These are phyloP conservation scores for Maudiozyma barnettii DNA, from an alignment of 805 yeast species.

Conservation along the genomic window DNA sequence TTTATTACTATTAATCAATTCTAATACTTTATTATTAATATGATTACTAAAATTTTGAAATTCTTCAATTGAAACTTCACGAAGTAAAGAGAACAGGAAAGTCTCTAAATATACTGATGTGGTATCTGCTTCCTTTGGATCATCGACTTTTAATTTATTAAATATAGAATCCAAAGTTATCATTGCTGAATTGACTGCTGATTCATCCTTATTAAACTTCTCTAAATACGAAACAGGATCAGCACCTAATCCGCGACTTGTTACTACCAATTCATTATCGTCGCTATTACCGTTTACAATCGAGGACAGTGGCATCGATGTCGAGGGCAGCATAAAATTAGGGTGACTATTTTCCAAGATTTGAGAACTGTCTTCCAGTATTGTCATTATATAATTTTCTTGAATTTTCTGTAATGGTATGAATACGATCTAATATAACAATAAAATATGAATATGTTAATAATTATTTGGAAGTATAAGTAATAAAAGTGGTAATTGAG, in stretches of 20 bases:
- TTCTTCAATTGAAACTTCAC: constrained; percentile 72
- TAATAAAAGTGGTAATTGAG: too few relatives aligned
- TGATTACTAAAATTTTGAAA: constrained; percentile 67
- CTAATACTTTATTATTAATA: constrained; percentile 74
- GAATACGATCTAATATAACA: neutral
- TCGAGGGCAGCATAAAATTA: neutral
- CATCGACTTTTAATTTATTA: constrained; percentile 23
- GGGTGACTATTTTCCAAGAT: neutral
- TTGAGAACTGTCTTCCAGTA: neutral
- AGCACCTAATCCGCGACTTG: neutral
- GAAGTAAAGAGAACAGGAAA: constrained; percentile 56
- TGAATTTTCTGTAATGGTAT: neutral
- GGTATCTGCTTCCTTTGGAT: constrained; percentile 22
- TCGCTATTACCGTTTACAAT: neutral
- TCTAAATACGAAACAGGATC: neutral
- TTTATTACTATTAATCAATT: constrained; percentile 60
- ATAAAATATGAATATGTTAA: too few relatives aligned
- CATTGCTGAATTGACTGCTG: neutral
- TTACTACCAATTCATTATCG: neutral
- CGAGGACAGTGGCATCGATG: neutral
- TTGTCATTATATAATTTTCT: neutral
- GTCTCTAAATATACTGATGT: constrained; percentile 60
- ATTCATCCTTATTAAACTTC: neutral
- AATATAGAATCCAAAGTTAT: constrained; percentile 21
- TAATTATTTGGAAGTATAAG: too few relatives aligned